Evolutionary conservation across 2,329 filamentous ascomycete species (phyloP), one percentile per base, ranked within the genome.

Genomic region (Trichoderma gracile): DNA sequence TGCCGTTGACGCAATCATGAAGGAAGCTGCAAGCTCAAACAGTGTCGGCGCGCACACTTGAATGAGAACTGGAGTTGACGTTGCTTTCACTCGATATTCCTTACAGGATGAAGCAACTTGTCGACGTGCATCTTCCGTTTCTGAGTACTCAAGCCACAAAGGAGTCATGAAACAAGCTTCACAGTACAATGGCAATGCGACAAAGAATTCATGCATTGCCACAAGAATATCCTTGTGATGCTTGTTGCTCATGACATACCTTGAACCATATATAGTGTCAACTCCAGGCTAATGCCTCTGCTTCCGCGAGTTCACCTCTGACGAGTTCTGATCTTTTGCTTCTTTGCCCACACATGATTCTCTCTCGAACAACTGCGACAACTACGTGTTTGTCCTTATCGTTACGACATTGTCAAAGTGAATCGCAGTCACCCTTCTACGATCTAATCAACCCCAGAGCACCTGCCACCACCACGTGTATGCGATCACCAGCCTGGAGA

Each of bases 91-190:
- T 9, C 10, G 7, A 40, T 33, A 15, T 19, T 14, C 14, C 14
- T 27, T 5, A 9, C 17, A 10, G 14, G 17, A 7, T 23, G 5
- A 12, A 47, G n/a, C 27, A 15, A 1, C 10, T 8, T 6, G 47
- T 6, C 8, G 25, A 40, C 3, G 14, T 19, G 42, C 40, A 40
- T 27, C 19, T 17, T 19, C 38, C 38, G 17, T 10, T 47, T 14
- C 19, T 30, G 5, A 15, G 9, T 23, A 21, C 9, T 23, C 15
- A n/a, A 19, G 38, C 17, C 8, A 62, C 64, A 65, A 65, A 65
- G 58, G 58, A 23, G 3, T 17, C 55, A 33, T 58, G 64, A 47
- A 38, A 54, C 47, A n/a, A 19, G 38, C 45, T 58, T 58, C 17
- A 52, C 27, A 47, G 25, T 10, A 46, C 27, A 47, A 33, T 19